Evolutionary conservation across 805 yeast genomes (phyloP), one percentile per base, ranked within the genome.

Genomic region (Teunomyces barrocoloradensis): DNA sequence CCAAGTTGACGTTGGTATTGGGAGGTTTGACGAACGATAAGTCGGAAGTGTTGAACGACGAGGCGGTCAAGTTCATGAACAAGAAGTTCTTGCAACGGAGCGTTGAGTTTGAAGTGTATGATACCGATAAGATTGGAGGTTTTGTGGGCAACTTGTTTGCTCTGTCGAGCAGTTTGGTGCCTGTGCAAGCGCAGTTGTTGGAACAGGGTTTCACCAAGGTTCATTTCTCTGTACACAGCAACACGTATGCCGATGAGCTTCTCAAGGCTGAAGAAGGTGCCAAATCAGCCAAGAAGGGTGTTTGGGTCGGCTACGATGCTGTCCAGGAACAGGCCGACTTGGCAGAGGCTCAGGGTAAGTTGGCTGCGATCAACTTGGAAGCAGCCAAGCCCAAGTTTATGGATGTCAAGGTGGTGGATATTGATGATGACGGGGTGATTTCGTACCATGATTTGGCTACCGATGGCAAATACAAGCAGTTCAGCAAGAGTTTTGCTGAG

Each of bases 41-140:
- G 47, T 44, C 57, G 18, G 71, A 66, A 44, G 74, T 70, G 6
- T 59, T 69, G 7, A 75, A 62, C 10, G 70, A 78, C 17, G 76
- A 71, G 34, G 88, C 88, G 1, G 58, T 80, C 25, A 78, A 72
- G 33, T 82, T 70, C 58, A 75, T 82, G 50, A 73, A 71, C 56
- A 76, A 74, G 51, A 77, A 78, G 50, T 74, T 78, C 44, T 71
- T 81, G 62, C 96, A 89, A 68, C 79, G 89, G 60, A 88, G 83
- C 51, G 87, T 89, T 37, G 82, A 79, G 53, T 69, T 89, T 53
- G 85, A 84, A 45, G 77, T 89, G 17, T 79, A 79, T 53, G 84
- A 79, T 48, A 78, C 79, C 44, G 96, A 89, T 62, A 86, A 82
- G 59, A 73, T 84, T 47, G 96, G 96, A 48, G 88, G 87, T 0